These are phyloP conservation scores for Euclidium syriacum DNA, from an alignment of 345 rosid genomes.

Conservation along the genomic window DNA sequence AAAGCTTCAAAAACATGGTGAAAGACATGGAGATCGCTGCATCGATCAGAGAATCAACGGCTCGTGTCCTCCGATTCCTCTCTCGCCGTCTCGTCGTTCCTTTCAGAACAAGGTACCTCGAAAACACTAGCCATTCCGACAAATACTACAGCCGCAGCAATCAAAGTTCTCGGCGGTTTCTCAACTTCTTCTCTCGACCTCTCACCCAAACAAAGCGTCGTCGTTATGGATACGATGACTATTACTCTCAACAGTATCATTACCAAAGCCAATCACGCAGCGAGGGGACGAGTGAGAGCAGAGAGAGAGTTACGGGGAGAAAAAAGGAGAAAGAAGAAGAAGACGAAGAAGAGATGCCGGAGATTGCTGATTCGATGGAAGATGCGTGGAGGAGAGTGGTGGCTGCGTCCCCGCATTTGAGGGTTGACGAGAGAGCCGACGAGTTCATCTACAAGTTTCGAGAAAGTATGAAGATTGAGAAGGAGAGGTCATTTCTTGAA, in stretches of 20 bases:
- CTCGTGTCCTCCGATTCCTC: conserved; percentile 41
- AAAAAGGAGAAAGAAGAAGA: conserved; percentile 13
- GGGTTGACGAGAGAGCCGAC: conserved; percentile 82
- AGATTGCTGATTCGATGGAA: conserved; percentile 42
- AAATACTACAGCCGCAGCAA: conserved; percentile 8
- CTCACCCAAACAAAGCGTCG: conserved; percentile 12
- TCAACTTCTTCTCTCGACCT: conserved; percentile 31
- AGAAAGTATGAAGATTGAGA: conserved; percentile 59
- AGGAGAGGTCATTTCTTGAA: conserved; percentile 55
- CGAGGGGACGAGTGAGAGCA: conserved; percentile 18
- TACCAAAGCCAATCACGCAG: conserved; percentile 17
- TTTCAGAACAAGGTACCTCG: conserved; percentile 39
- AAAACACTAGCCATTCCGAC: conserved; percentile 18
- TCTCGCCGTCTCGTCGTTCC: conserved; percentile 41
- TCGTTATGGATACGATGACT: conserved; percentile 8
- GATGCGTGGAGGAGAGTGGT: conserved; percentile 80
- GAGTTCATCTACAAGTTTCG: conserved; percentile 68
- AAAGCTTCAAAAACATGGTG: conserved; percentile 37
- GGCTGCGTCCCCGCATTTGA: conserved; percentile 65
- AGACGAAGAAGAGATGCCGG: conserved; percentile 29
- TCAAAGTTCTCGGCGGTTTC: conserved; percentile 13
- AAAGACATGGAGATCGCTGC: conserved; percentile 34
- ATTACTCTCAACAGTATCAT: conserved; percentile 27
- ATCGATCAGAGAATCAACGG: conserved; percentile 39
- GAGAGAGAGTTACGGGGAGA: conserved; percentile 7